Evolutionary conservation across 2,329 filamentous ascomycete genomes (phyloP).

Genomic region (Colletotrichum liriopes): DNA sequence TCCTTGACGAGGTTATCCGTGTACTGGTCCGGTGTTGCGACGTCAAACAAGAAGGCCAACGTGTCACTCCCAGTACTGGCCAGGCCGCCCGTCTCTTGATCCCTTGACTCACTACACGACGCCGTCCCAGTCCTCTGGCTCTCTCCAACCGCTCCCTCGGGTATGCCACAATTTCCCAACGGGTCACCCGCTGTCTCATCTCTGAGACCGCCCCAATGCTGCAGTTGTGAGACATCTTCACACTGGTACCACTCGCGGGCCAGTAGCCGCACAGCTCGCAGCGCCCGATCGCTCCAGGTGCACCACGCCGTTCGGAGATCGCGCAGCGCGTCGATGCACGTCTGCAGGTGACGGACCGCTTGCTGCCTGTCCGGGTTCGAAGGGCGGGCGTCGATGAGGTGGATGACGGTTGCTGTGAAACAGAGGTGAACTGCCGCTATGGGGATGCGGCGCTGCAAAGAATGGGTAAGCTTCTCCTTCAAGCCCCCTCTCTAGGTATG

Average conservation of each 20-base stretch:
- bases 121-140: not conserved
- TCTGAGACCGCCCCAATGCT: not conserved
- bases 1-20: constrained; percentile 23
- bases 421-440: constrained; percentile 45
- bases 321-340: constrained; percentile 39
- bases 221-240: constrained; percentile 36
- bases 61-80: not conserved
- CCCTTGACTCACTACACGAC: not conserved
- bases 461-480: not conserved
- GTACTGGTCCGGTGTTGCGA: constrained; percentile 20
- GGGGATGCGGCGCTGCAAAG: constrained; percentile 42
- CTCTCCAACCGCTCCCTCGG: not conserved
- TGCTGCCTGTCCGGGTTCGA: constrained; percentile 34
- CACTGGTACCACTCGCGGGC: constrained; percentile 44
- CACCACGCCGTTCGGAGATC: constrained; percentile 43
- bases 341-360: constrained; percentile 39
- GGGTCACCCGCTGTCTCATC: not conserved
- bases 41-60: constrained; percentile 21
- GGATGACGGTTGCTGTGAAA: constrained; percentile 43
- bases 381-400: constrained; percentile 44
- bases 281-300: constrained; percentile 41
- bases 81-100: not conserved
- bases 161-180: not conserved
- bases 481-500: not conserved
- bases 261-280: constrained; percentile 37